phyloP scores from a whole-genome alignment of 352 stramenopile species.

The Thalassiosira exigua region DNA sequence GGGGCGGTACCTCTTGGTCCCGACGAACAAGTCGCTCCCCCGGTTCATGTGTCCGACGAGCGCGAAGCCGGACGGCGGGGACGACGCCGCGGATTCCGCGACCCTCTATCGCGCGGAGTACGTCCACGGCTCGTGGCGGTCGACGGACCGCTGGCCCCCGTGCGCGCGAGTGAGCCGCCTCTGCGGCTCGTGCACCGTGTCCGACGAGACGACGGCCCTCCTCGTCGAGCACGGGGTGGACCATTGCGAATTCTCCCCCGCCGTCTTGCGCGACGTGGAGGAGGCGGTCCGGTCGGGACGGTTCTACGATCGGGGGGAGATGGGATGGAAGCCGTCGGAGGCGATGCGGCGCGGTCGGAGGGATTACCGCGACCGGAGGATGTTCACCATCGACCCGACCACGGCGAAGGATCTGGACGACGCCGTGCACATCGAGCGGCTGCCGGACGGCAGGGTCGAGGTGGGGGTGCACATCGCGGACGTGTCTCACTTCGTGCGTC shows the following conservation, averaged over 20 bases:
- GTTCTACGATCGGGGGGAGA: slow-evolving; percentile 69
- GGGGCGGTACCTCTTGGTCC: slow-evolving; percentile 60
- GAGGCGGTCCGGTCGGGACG: slow-evolving; percentile 70
- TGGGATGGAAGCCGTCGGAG: slow-evolving; percentile 88
- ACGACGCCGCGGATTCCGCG: slow-evolving; percentile 18
- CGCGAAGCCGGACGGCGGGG: slow-evolving; percentile 9
- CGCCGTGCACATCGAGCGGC: slow-evolving; percentile 8
- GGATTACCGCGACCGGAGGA: slow-evolving; percentile 91
- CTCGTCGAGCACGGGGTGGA: slow-evolving; percentile 89
- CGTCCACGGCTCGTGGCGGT: slow-evolving; percentile 64
- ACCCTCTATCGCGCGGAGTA: slow-evolving; percentile 76
- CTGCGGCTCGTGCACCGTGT: slow-evolving; percentile 66
- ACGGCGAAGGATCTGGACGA: slow-evolving; percentile 89
- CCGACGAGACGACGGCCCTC: slow-evolving; percentile 91
- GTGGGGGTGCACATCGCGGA: slow-evolving; percentile 94
- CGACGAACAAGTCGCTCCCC: slow-evolving; percentile 73
- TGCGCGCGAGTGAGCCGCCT: slow-evolving; percentile 66
- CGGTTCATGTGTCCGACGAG: slow-evolving; percentile 65
- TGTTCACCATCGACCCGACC: slow-evolving; percentile 98
- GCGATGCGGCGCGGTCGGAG: slow-evolving; percentile 80
- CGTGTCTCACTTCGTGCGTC: slow-evolving; percentile 94
- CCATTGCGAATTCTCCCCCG: slow-evolving; percentile 83
- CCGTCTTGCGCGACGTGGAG: slow-evolving; percentile 83
- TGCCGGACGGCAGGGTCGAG: slow-evolving; percentile 17
- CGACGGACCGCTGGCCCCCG: slow-evolving; percentile 70